Conservation (phyloP, 2,329 filamentous ascomycete genomes). For the Lomentospora prolificans region DNA sequence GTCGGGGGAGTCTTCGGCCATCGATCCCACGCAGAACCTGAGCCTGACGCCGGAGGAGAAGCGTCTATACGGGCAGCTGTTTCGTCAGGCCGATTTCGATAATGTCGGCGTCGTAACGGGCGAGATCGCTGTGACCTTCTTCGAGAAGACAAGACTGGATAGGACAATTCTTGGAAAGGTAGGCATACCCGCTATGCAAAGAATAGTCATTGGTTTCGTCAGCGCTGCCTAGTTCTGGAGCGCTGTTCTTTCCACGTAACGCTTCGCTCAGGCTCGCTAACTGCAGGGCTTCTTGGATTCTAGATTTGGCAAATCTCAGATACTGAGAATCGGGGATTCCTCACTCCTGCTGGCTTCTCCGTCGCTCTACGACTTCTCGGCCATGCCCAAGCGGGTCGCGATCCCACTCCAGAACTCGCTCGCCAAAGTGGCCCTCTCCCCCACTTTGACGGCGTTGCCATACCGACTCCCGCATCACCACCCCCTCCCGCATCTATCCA, state of each 20-base stretch:
- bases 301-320: slow-evolving; percentile 99
- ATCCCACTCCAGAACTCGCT: slow-evolving; percentile 72
- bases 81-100: slow-evolving; percentile 86
- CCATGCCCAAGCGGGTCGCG: slow-evolving; percentile 81
- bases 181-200: no score
- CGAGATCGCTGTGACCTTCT: slow-evolving; percentile 94
- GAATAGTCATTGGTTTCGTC: not conserved
- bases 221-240: not conserved
- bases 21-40: slow-evolving; percentile 46
- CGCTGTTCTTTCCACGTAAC: not conserved
- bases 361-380: slow-evolving; percentile 89
- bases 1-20: slow-evolving; percentile 11
- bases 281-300: slow-evolving; percentile 8
- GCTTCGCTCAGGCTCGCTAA: not conserved
- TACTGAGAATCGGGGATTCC: slow-evolving; percentile 86
- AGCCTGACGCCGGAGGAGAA: slow-evolving; percentile 90
- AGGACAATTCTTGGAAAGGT: slow-evolving; percentile 83
- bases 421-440: slow-evolving; percentile 81
- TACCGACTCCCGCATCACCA: slow-evolving; percentile 19
- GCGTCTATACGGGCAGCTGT: slow-evolving; percentile 84
- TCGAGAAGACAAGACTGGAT: slow-evolving; percentile 86
- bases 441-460: slow-evolving; percentile 71
- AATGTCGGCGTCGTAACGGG: slow-evolving; percentile 89
- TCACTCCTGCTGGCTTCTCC: slow-evolving; percentile 88
- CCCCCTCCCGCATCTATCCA: slow-evolving; percentile 37